These are phyloP conservation scores for Rhynchosporium graminicola DNA, from an alignment of 2,329 filamentous ascomycete genomes.

Conservation along the genomic window DNA sequence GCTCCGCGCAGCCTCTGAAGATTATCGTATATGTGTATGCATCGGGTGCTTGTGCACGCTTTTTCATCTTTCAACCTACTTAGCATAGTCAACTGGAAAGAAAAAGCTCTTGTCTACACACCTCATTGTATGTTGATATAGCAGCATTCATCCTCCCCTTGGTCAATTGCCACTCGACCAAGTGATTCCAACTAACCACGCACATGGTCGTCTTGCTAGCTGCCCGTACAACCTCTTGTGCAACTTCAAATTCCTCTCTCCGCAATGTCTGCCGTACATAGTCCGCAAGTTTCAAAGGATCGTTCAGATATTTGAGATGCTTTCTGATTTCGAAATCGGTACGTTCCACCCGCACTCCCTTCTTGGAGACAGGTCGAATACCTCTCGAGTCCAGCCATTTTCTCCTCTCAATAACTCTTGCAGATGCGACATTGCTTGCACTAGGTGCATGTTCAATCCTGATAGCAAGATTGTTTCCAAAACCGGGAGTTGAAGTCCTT, in stretches of 20 bases:
- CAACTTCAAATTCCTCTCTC: constrained; percentile 62
- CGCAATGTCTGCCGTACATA: constrained; percentile 63
- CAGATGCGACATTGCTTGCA: neutral
- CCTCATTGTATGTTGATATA: constrained; percentile 86
- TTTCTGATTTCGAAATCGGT: constrained; percentile 23
- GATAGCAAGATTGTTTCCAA: neutral
- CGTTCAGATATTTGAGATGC: constrained; percentile 43
- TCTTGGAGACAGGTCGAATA: constrained; percentile 22
- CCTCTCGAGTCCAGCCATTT: constrained; percentile 34
- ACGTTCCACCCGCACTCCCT: constrained; percentile 1
- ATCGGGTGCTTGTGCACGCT: constrained; percentile 78
- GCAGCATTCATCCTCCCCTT: constrained; percentile 62
- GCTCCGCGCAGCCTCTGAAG: constrained; percentile 70
- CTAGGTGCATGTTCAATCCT: neutral
- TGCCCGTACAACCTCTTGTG: constrained; percentile 65
- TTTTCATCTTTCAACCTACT: constrained; percentile 77
- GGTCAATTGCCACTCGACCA: constrained; percentile 71
- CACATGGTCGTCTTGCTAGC: constrained; percentile 67
- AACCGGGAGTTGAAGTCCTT: neutral
- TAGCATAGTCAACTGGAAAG: constrained; percentile 23
- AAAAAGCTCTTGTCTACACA: constrained; percentile 42
- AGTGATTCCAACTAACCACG: constrained; percentile 82
- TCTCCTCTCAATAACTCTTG: constrained; percentile 16
- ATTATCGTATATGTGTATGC: constrained; percentile 82
- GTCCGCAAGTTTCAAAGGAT: constrained; percentile 72